These are phyloP conservation scores for Salmacisia buchloeana DNA, from an alignment of 1,284 basidiomycete species.

Conservation along the genomic window DNA sequence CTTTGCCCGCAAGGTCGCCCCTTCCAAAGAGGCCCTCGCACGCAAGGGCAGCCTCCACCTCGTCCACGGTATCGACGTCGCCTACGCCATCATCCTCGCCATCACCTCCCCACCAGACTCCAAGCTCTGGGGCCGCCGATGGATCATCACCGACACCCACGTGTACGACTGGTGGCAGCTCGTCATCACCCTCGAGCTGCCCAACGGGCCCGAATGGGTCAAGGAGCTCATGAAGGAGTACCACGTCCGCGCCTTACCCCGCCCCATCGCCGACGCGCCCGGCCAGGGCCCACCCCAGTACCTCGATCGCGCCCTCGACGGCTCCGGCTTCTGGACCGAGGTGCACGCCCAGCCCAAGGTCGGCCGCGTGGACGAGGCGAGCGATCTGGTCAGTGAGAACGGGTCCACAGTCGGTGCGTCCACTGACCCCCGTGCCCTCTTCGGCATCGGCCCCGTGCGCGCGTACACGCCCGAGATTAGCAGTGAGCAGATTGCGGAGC, in stretches of 20 bases:
- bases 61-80: constrained; percentile 38
- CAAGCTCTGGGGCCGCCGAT: constrained; percentile 26
- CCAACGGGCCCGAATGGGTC: constrained; percentile 19
- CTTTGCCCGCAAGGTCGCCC: constrained; percentile 27
- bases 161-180: constrained; percentile 40
- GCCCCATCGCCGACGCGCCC: constrained; percentile 20
- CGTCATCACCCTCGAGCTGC: constrained; percentile 13
- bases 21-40: constrained; percentile 24
- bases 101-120: constrained; percentile 18
- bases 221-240: constrained; percentile 22
- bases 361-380: constrained; percentile 15
- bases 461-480: background rate
- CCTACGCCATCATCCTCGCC: constrained; percentile 24
- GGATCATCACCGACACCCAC: constrained; percentile 32
- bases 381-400: background rate
- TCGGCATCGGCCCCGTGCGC: background rate
- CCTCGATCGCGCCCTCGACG: constrained; percentile 27
- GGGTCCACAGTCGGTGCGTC: background rate
- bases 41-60: constrained; percentile 35
- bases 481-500: background rate
- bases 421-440: background rate
- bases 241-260: constrained; percentile 17
- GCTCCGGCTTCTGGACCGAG: constrained; percentile 29
- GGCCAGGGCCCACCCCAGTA: constrained; percentile 21
- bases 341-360: constrained; percentile 18